Conservation (phyloP, 2,329 filamentous ascomycete species). For the Colletotrichum musicola region DNA sequence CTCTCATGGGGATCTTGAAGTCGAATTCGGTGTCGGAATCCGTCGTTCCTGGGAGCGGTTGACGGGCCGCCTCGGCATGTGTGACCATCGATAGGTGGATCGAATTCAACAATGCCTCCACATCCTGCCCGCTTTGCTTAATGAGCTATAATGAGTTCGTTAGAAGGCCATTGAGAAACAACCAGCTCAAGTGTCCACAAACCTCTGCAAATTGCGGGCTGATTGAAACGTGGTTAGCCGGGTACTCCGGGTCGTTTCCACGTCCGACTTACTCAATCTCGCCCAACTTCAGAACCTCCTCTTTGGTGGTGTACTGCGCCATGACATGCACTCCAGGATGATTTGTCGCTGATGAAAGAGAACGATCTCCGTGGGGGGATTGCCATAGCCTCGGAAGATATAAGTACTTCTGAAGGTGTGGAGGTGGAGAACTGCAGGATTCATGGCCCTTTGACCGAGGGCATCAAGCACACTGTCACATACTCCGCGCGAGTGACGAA, state of each 20-base stretch:
- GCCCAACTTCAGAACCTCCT: neutral
- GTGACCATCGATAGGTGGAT: constrained; percentile 3
- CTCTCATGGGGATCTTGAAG: constrained; percentile 29
- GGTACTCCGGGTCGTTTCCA: neutral
- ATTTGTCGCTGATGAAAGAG: neutral
- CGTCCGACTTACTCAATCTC: neutral
- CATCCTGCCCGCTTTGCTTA: neutral
- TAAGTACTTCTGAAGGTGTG: neutral
- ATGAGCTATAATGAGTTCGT: neutral
- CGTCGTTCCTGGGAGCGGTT: constrained; percentile 13
- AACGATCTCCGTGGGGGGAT: neutral
- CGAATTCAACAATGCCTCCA: neutral
- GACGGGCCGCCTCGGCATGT: neutral
- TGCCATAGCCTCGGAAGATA: neutral
- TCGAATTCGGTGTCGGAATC: constrained; percentile 22
- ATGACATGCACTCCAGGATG: neutral
- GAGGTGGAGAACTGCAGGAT: neutral
- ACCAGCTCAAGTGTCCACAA: neutral
- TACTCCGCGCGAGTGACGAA: neutral
- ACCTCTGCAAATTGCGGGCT: constrained; percentile 24
- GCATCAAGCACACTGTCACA: no score
- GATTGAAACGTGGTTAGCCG: neutral
- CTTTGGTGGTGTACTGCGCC: neutral
- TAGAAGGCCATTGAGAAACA: neutral
- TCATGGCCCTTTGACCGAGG: neutral